phyloP scores from a whole-genome alignment of 306 rosid genomes.

The Medicago ruthenica region DNA sequence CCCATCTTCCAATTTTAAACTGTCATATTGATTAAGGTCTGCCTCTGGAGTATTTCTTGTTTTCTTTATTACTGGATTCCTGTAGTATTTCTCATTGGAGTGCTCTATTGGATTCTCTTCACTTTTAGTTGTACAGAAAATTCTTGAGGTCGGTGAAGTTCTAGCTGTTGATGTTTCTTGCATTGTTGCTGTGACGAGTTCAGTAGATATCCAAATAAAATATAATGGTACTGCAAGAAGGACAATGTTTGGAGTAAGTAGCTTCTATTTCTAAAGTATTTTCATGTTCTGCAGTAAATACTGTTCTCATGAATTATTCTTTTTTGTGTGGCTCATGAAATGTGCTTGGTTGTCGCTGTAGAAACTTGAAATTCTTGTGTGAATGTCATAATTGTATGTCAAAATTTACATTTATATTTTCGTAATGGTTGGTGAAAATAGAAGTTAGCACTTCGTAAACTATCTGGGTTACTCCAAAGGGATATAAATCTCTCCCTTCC shows the following conservation, averaged over 20 bases:
- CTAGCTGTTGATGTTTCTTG: constrained; percentile 92
- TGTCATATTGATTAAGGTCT: constrained; percentile 10
- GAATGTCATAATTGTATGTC: not conserved
- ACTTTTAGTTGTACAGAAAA: constrained; percentile 92
- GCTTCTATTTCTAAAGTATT: constrained; percentile 30
- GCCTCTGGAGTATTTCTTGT: constrained; percentile 20
- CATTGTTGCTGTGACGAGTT: constrained; percentile 79
- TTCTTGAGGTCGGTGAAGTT: constrained; percentile 90
- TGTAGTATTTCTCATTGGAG: constrained; percentile 38
- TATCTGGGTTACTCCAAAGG: constrained; percentile 3
- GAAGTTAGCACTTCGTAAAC: not conserved
- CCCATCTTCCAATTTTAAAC: constrained; percentile 13
- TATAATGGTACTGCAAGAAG: constrained; percentile 85
- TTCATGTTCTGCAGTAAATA: not conserved
- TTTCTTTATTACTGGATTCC: constrained; percentile 28
- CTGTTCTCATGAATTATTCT: not conserved
- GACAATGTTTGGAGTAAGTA: constrained; percentile 92
- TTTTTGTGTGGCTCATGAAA: not conserved
- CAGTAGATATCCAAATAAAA: constrained; percentile 83
- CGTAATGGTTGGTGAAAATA: constrained; percentile 20
- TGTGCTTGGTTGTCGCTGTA: constrained; percentile 1
- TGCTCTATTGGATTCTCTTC: constrained; percentile 43
- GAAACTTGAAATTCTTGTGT: not conserved
- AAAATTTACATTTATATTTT: constrained; percentile 17
- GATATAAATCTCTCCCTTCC: constrained; percentile 4